phyloP scores from a whole-genome alignment of 2,329 filamentous ascomycete species.

The Corinectria fuckeliana region DNA sequence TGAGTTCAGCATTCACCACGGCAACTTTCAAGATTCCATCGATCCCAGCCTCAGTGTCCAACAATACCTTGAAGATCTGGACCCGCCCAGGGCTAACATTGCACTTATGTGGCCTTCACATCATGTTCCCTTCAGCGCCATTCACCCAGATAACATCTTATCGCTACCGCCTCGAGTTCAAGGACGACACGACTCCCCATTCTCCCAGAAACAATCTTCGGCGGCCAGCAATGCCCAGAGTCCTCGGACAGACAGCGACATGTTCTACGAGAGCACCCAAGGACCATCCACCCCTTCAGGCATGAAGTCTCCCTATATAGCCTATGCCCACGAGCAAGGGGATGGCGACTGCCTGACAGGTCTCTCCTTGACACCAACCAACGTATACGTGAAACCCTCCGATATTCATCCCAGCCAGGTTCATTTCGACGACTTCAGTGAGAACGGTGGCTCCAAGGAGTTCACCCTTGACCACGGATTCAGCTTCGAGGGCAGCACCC shows the following conservation, averaged over 20 bases:
- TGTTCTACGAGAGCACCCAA: slow-evolving; percentile 20
- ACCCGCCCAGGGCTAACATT: slow-evolving; percentile 3
- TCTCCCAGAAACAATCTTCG: slow-evolving; percentile 27
- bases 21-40: not conserved
- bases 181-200: slow-evolving; percentile 24
- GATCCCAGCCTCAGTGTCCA: slow-evolving; percentile 18
- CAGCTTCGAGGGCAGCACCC: not conserved
- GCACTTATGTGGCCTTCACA: not conserved
- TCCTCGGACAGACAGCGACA: slow-evolving; percentile 28
- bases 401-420: slow-evolving; percentile 22
- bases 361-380: slow-evolving; percentile 1
- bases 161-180: slow-evolving; percentile 6
- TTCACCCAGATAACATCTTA: slow-evolving; percentile 7
- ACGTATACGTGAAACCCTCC: slow-evolving; percentile 26
- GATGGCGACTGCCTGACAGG: slow-evolving; percentile 21
- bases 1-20: not conserved
- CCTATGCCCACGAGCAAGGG: slow-evolving; percentile 8
- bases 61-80: slow-evolving; percentile 24
- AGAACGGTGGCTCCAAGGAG: not conserved
- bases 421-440: not conserved
- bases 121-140: not conserved
- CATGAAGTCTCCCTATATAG: slow-evolving; percentile 15
- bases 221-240: slow-evolving; percentile 26
- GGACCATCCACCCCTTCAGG: slow-evolving; percentile 30
- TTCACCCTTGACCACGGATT: slow-evolving; percentile 10